These are phyloP conservation scores for Croton laevigatus DNA, from an alignment of 441 rosid species.

Conservation along the genomic window DNA sequence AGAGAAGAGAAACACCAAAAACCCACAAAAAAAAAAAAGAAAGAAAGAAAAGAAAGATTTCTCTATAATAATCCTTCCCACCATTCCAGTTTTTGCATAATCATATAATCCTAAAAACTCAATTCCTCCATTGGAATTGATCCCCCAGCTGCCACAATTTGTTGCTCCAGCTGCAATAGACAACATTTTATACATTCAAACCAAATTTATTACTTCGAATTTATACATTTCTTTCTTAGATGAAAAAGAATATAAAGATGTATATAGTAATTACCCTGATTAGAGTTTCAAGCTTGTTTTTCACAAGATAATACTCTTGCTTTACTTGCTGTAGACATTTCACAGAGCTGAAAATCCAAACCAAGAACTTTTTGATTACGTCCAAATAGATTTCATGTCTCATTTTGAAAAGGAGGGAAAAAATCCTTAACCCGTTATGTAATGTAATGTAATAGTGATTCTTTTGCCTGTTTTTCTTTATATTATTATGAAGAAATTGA, in stretches of 20 bases:
- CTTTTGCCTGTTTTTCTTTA: too few species aligned
- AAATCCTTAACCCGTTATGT: too few species aligned
- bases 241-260: neutral
- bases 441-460: too few species aligned
- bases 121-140: constrained; percentile 53
- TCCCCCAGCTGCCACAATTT: constrained; percentile 87
- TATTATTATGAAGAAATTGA: neutral
- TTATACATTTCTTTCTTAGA: neutral
- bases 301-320: constrained; percentile 69
- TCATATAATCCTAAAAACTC: constrained; percentile 32
- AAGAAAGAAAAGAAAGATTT: constrained; percentile 9
- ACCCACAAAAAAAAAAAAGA: neutral
- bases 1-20: constrained; percentile 10
- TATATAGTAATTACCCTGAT: constrained; percentile 46
- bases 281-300: constrained; percentile 74
- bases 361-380: constrained; percentile 2
- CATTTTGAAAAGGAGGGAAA: too few species aligned
- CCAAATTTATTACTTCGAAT: too few species aligned
- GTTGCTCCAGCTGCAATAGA: constrained; percentile 78
- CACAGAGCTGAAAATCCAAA: constrained; percentile 48
- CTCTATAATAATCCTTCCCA: constrained; percentile 20
- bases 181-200: neutral
- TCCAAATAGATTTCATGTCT: neutral
- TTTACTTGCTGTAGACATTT: constrained; percentile 81
- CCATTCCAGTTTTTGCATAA: neutral